Evolutionary conservation across 495 filamentous ascomycete species (phyloP).

Genomic region (Talaromyces thailandensis): DNA sequence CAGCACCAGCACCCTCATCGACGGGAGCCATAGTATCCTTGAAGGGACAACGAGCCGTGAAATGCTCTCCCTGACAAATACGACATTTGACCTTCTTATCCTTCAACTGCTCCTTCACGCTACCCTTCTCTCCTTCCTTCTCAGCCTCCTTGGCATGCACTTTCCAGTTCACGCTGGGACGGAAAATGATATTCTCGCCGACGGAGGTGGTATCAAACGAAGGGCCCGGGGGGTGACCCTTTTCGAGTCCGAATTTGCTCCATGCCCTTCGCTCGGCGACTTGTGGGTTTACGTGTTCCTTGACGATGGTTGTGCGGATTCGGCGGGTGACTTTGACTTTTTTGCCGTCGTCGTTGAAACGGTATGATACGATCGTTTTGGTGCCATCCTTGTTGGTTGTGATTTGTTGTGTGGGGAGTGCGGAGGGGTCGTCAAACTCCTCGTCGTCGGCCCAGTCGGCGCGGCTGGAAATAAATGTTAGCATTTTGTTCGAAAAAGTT

Average conservation of each 20-base stretch:
- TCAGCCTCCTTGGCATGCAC: constrained; percentile 74
- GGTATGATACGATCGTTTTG: constrained; percentile 86
- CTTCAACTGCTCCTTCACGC: constrained; percentile 86
- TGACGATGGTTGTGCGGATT: constrained; percentile 79
- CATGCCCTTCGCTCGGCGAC: constrained; percentile 88
- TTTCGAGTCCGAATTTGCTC: constrained; percentile 87
- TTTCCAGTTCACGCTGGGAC: constrained; percentile 83
- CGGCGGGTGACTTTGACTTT: constrained; percentile 93
- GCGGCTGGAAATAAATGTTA: constrained; percentile 35
- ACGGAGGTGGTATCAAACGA: constrained; percentile 81
- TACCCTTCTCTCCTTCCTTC: constrained; percentile 61
- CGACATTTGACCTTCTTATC: constrained; percentile 99
- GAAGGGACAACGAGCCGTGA: constrained; percentile 88
- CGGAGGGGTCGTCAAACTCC: constrained; percentile 71
- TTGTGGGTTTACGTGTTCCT: constrained; percentile 90
- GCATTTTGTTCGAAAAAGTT: constrained; percentile 8
- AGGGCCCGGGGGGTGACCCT: constrained; percentile 56
- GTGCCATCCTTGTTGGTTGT: constrained; percentile 96
- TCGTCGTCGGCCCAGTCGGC: constrained; percentile 97
- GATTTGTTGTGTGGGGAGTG: constrained; percentile 76
- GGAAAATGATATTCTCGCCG: constrained; percentile 96
- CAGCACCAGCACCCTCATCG: constrained; percentile 52
- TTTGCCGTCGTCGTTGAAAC: constrained; percentile 85
- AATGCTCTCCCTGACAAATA: constrained; percentile 97
- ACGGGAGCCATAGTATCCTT: constrained; percentile 75